Base-by-base conservation (phyloP, 1,284 basidiomycete species). In the Porodaedalea pini region DNA sequence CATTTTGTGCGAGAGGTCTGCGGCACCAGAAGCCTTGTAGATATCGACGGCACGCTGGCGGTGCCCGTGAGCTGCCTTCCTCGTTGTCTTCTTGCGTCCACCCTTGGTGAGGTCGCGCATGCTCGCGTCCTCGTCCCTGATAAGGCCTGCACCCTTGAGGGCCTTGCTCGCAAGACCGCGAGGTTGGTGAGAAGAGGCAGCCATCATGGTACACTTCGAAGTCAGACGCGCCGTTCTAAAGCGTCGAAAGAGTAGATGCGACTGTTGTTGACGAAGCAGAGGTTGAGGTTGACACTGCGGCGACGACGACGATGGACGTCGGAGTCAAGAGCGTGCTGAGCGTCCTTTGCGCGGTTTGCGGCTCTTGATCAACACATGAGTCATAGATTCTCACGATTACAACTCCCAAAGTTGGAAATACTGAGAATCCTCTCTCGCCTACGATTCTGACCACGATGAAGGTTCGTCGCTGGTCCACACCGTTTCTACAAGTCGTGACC, bases 31-130 rank as follows among this genome's bases (percentile, higher is more conserved):
- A 15, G 58, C 19, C 68, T 81, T 87, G 62, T 80, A 73, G 27
- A 75, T 67, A 69, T 88, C 85, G 57, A 82, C 75, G 48, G 79
- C 73, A 57, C 84, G 77, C 15, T 79, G 72, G 58, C 82, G 78
- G 67, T 85, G 82, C 1, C 80, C 75, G 37, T 84, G 80, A 43
- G 41, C 5, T 61, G 76, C 69, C 72, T 84, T 86, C 49, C 77
- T 75, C 15, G 76, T 11, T 3, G 52, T 17, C 44, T 41, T 52
- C 69, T 89, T 90, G 63, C 86, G 78, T 15, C 85, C 85, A 52
- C 83, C 84, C 62, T 75, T 83, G 71, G 86, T 83, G 13, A 74
- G 72, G 65, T 90, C 87, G 58, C 80, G 79, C 87, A 90, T 90
- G 64, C 74, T 78, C 55, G 81, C 75, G 68, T 90, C 87, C 57